Evolutionary conservation across 345 rosid genomes (phyloP).

Genomic region (Psidium guajava): DNA sequence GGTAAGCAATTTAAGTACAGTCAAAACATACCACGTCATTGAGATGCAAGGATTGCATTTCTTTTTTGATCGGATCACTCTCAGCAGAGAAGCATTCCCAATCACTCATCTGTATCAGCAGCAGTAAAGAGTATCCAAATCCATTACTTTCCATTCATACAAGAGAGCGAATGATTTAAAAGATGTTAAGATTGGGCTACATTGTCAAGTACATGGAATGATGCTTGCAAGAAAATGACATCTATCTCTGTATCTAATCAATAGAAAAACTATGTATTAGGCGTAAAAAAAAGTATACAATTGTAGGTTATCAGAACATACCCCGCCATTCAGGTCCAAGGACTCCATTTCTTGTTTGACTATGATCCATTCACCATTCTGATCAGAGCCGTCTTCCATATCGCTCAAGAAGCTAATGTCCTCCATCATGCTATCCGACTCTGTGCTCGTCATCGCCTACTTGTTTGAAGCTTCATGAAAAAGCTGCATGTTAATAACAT

Average conservation of each 20-base stretch:
- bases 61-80: neutral
- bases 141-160: neutral
- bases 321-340: neutral
- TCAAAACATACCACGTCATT: neutral
- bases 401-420: neutral
- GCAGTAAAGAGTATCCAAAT: neutral
- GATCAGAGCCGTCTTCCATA: neutral
- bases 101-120: neutral
- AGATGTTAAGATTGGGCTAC: neutral
- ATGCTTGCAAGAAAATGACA: neutral
- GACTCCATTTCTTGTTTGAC: neutral
- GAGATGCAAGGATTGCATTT: neutral
- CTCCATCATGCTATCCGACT: neutral
- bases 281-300: neutral
- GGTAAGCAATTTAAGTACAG: neutral
- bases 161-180: neutral
- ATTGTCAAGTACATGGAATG: neutral
- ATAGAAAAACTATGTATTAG: neutral
- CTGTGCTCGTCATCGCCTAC: neutral
- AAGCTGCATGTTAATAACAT: neutral
- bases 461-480: neutral
- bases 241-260: neutral
- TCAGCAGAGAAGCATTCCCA: neutral
- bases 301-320: neutral
- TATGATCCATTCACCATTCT: neutral